A percentile compares a stretch with the other conserved stretches of the same genome.
These are phyloP conservation scores for Aspergillus chevalieri DNA, from an alignment of 2,329 filamentous ascomycete genomes.

Conservation along the genomic window DNA sequence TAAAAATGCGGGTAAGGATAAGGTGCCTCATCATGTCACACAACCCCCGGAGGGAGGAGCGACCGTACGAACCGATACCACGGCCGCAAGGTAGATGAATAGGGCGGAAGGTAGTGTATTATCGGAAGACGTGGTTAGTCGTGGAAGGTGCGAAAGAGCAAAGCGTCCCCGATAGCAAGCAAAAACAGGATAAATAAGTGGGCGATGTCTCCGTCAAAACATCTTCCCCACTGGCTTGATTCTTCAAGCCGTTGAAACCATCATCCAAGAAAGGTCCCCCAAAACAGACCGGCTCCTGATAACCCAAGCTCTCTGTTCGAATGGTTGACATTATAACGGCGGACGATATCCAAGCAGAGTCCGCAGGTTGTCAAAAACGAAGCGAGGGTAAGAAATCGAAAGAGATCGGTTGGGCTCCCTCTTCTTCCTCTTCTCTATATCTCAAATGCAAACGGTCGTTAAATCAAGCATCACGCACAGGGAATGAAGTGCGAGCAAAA, in stretches of 20 bases:
- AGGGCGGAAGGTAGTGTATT: too few relatives aligned
- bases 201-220: constrained; percentile 3
- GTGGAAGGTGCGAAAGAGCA: neutral
- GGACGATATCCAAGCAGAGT: neutral
- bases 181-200: neutral
- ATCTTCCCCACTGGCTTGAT: neutral
- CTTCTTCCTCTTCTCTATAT: constrained; percentile 22
- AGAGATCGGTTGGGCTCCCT: constrained; percentile 5
- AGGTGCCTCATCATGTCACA: neutral
- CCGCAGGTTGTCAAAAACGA: neutral
- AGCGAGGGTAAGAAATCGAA: neutral
- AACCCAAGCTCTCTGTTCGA: neutral
- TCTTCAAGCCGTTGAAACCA: too few relatives aligned
- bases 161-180: neutral
- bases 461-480: constrained; percentile 30
- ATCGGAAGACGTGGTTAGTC: neutral
- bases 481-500: constrained; percentile 33
- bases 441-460: constrained; percentile 27
- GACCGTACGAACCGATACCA: too few relatives aligned
- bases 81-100: too few relatives aligned
- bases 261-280: neutral
- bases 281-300: neutral
- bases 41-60: too few relatives aligned
- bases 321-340: neutral
- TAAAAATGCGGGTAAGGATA: constrained; percentile 10